These are phyloP conservation scores for Sporothrix luriei DNA, from an alignment of 2,329 filamentous ascomycete species.

Conservation along the genomic window DNA sequence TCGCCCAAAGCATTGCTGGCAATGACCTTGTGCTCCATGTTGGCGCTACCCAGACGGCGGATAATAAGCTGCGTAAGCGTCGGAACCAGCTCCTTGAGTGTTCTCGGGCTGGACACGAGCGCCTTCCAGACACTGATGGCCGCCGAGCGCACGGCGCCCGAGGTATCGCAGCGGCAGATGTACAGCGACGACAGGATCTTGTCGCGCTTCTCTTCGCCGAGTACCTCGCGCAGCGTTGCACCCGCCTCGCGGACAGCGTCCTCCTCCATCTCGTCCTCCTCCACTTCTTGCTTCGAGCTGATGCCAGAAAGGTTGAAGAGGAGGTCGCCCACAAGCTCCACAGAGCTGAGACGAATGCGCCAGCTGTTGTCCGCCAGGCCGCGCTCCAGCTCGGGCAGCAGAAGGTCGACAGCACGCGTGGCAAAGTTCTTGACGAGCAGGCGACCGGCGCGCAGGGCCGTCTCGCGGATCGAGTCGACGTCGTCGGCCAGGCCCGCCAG, in stretches of 20 bases:
- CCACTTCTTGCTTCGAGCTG: constrained; percentile 65
- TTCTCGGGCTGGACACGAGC: constrained; percentile 85
- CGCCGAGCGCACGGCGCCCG: constrained; percentile 83
- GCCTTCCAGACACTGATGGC: constrained; percentile 97
- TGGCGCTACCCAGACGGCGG: constrained; percentile 86
- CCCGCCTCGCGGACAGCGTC: constrained; percentile 81
- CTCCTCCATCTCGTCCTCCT: constrained; percentile 77
- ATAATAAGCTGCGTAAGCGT: constrained; percentile 95
- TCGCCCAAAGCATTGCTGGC: constrained; percentile 96
- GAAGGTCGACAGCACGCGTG: constrained; percentile 86
- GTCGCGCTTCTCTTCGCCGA: constrained; percentile 95
- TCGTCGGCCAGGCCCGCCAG: constrained; percentile 93
- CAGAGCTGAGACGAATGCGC: constrained; percentile 95
- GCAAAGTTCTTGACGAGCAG: constrained; percentile 98
- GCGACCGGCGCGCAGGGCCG: constrained; percentile 89
- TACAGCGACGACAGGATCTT: constrained; percentile 97
- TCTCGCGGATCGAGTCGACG: constrained; percentile 93
- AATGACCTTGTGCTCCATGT: constrained; percentile 99
- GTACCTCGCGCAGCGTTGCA: constrained; percentile 87
- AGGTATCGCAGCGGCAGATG: constrained; percentile 96
- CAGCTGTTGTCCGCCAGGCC: constrained; percentile 97
- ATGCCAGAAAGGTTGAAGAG: constrained; percentile 98
- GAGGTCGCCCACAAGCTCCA: constrained; percentile 93
- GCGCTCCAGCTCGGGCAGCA: constrained; percentile 91
- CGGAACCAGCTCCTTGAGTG: constrained; percentile 91